phyloP scores from a whole-genome alignment of 2,329 filamentous ascomycete genomes.

The Alternaria longipes region DNA sequence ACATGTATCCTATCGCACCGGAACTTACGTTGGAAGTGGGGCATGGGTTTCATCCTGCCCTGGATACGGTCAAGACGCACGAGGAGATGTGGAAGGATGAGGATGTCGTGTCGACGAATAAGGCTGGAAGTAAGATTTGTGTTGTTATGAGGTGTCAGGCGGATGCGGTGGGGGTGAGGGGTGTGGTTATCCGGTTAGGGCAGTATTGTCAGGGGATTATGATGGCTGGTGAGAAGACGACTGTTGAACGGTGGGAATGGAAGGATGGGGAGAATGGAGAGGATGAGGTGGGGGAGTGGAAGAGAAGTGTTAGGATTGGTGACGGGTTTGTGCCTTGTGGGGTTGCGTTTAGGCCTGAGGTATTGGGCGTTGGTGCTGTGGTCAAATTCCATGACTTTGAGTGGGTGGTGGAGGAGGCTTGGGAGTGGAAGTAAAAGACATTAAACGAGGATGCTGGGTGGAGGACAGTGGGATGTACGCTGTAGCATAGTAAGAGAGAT shows the following conservation, averaged over 20 bases:
- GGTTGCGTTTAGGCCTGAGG: constrained; percentile 43
- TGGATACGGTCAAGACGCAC: constrained; percentile 63
- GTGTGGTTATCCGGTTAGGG: constrained; percentile 65
- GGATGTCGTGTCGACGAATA: constrained; percentile 33
- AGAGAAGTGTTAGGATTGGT: constrained; percentile 51
- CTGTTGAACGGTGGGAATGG: constrained; percentile 66
- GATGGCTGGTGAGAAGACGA: constrained; percentile 55
- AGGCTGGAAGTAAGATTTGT: constrained; percentile 30
- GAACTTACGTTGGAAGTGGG: constrained; percentile 62
- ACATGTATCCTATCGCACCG: constrained; percentile 58
- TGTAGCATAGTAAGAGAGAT: background rate
- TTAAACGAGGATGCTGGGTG: background rate
- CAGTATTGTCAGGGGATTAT: constrained; percentile 66
- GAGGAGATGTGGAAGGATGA: constrained; percentile 72
- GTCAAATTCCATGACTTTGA: constrained; percentile 45
- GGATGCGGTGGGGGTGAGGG: constrained; percentile 53
- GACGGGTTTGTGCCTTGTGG: constrained; percentile 54
- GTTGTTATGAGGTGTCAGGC: constrained; percentile 54
- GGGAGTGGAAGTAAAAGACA: constrained; percentile 31
- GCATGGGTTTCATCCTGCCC: constrained; percentile 66
- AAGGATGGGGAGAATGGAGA: background rate
- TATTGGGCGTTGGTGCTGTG: constrained; percentile 40
- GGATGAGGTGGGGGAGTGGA: constrained; percentile 44
- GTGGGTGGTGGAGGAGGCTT: constrained; percentile 53
- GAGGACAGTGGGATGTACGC: background rate